A percentile compares a stretch with the other conserved stretches of the same genome.
Evolutionary conservation across 352 stramenopile species (phyloP).

Genomic region (Hyaloperonospora brassicae): DNA sequence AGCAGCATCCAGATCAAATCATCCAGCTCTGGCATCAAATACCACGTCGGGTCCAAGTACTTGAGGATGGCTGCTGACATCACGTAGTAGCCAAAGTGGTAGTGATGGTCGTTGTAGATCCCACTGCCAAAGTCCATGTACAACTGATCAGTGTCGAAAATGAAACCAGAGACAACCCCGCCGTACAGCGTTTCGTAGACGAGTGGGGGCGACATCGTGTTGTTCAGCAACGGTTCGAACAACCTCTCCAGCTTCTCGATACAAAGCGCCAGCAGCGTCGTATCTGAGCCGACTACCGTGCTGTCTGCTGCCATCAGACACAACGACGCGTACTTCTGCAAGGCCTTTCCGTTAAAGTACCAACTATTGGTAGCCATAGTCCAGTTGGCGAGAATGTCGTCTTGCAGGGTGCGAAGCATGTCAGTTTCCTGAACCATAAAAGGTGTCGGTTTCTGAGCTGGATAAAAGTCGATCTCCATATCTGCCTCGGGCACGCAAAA

Average conservation of each 20-base stretch:
- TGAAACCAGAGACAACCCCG: conserved; percentile 39
- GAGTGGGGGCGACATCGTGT: conserved; percentile 38
- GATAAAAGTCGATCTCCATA: conserved; percentile 48
- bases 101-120: conserved; percentile 82
- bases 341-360: conserved; percentile 75
- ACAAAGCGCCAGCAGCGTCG: conserved; percentile 34
- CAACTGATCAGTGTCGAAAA: conserved; percentile 39
- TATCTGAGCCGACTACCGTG: conserved; percentile 41
- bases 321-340: conserved; percentile 75
- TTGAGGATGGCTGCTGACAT: conserved; percentile 51
- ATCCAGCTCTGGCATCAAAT: conserved; percentile 44
- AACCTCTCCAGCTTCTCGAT: conserved; percentile 50
- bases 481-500: conserved; percentile 44
- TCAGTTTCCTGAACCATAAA: conserved; percentile 33
- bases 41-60: conserved; percentile 56
- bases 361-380: conserved; percentile 39
- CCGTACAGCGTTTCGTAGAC: conserved; percentile 64
- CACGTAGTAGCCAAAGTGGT: conserved; percentile 76
- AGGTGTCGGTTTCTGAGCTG: conserved; percentile 25
- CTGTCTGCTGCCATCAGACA: conserved; percentile 58
- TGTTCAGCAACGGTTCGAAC: conserved; percentile 52
- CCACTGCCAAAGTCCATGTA: conserved; percentile 69
- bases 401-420: conserved; percentile 34
- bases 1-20: conserved; percentile 55
- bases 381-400: conserved; percentile 54